Evolutionary conservation across 1,284 basidiomycete genomes (phyloP), one percentile per base, ranked within the genome.

Genomic region (Heterobasidion occidentale): DNA sequence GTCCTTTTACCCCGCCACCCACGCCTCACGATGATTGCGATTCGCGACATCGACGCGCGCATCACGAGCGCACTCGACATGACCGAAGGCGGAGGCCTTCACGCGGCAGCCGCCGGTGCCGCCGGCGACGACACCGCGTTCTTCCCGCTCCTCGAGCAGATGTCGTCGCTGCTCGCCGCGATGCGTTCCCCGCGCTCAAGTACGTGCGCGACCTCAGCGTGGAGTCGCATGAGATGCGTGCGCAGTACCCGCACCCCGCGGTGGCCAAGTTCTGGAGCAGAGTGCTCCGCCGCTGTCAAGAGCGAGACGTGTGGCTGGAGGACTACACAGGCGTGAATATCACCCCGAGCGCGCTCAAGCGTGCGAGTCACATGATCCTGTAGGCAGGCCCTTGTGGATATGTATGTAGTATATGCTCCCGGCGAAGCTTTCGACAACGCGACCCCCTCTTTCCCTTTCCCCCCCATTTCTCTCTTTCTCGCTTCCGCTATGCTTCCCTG

Each of bases 1-100:
- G 74, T 86, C 36, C 71, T 89, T 7, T 74, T 89, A 34, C 83
- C 85, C 12, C 67, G 78, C 4, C 86, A 89, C 63, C 77, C 80
- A 0, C 72, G 70, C 11, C 67, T 89, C 14, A 71, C 81, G 65
- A 74, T 88, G 56, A 88, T 89, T 59, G 86, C 84, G 12, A 81
- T 89, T 56, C 76, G 85, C 34, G 86, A 85, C 62, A 80, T 89
- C 63, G 81, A 87, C 65, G 77, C 78, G 59, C 75, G 86, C 54
- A 70, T 88, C 50, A 68, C 62, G 63, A 73, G 74, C 36, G 74
- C 74, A 46, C 71, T 74, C 3, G 63, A 68, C 48, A 58, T 65
- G 14, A 59, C 62, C 2, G 27, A 27, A 27, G 27, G 27, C 27
- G 27, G 27, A 27, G 27, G 27, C 27, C 4, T 27, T 27, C 27